Evolutionary conservation across 306 rosid genomes (phyloP).

Genomic region (Gynostemma pentaphyllum): DNA sequence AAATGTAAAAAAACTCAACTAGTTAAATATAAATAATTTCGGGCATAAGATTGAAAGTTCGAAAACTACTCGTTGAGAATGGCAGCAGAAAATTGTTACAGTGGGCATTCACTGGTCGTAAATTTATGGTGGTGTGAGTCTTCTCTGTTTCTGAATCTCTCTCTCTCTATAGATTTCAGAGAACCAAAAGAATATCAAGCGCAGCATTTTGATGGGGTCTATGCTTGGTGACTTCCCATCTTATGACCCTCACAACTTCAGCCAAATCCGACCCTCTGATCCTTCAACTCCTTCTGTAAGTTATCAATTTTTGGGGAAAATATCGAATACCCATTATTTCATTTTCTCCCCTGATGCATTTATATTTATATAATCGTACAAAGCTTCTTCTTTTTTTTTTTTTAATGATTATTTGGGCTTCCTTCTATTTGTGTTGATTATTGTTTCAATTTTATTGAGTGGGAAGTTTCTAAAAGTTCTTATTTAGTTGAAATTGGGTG

Average conservation of each 20-base stretch:
- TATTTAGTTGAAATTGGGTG: neutral
- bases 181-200: neutral
- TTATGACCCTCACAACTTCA: constrained; percentile 85
- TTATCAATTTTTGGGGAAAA: constrained; percentile 5
- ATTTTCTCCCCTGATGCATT: constrained; percentile 7
- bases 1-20: too few relatives aligned
- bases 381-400: neutral
- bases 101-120: neutral
- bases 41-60: too few relatives aligned
- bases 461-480: neutral
- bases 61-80: neutral
- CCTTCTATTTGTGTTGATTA: neutral
- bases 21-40: too few relatives aligned
- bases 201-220: constrained; percentile 50
- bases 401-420: neutral
- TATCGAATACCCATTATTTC: constrained; percentile 4
- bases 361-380: neutral
- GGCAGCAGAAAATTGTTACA: neutral
- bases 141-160: constrained; percentile 2
- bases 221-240: constrained; percentile 82
- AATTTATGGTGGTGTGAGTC: constrained; percentile 3
- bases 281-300: constrained; percentile 79
- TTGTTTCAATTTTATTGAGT: neutral
- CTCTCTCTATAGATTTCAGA: neutral
- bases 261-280: constrained; percentile 84